A percentile compares a stretch with the other conserved stretches of the same genome.
These are phyloP conservation scores for Scheffersomyces lignicola DNA, from an alignment of 1,139 yeast species.

Conservation along the genomic window DNA sequence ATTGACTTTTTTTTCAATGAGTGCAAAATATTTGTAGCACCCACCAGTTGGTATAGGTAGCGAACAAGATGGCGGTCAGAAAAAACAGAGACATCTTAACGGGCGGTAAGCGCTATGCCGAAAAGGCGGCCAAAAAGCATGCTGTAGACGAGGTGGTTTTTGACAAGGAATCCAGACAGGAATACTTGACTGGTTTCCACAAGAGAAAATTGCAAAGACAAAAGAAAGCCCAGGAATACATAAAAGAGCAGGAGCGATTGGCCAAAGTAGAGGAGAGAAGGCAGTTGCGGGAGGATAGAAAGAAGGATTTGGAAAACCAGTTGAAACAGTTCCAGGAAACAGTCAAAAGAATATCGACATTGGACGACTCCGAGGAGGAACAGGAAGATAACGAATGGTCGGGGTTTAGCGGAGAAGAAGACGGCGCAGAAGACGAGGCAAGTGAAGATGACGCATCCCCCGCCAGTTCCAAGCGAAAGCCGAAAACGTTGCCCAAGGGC, in stretches of 20 bases:
- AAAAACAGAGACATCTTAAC: slow-evolving; percentile 83
- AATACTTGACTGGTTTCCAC: slow-evolving; percentile 92
- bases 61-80: slow-evolving; percentile 19
- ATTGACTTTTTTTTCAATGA: neutral
- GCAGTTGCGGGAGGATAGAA: slow-evolving; percentile 66
- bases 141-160: slow-evolving; percentile 81
- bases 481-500: slow-evolving; percentile 27
- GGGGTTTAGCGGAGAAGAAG: slow-evolving; percentile 14
- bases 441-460: slow-evolving; percentile 17
- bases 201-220: slow-evolving; percentile 87
- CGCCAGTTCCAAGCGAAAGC: neutral
- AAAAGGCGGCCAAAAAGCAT: slow-evolving; percentile 59
- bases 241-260: slow-evolving; percentile 73
- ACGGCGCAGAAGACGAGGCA: slow-evolving; percentile 18
- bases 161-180: slow-evolving; percentile 71
- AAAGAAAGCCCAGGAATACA: slow-evolving; percentile 76
- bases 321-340: slow-evolving; percentile 58
- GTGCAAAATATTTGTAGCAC: neutral
- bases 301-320: slow-evolving; percentile 62
- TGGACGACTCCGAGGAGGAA: slow-evolving; percentile 32
- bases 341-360: slow-evolving; percentile 43
- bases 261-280: slow-evolving; percentile 77
- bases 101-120: slow-evolving; percentile 82
- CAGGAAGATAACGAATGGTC: slow-evolving; percentile 21
- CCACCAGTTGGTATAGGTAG: neutral